A percentile compares a stretch with the other conserved stretches of the same genome.
Evolutionary conservation across 345 rosid genomes (phyloP).

Genomic region (Aquilaria malaccensis): DNA sequence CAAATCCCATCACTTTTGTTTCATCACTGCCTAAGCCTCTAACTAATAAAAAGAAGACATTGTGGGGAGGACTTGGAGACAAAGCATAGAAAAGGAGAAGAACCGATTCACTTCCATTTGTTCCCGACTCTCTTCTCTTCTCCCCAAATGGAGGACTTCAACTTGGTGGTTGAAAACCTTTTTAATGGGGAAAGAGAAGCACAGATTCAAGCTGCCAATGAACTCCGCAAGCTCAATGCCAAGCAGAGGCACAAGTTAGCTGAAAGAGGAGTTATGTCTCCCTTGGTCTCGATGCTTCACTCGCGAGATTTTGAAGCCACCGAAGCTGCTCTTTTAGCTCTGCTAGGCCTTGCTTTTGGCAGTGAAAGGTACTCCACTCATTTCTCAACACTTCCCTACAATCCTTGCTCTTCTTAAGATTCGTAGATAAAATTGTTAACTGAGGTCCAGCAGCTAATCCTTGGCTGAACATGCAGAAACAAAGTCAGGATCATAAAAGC

Average conservation of each 20-base stretch:
- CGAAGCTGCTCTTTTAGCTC: slow-evolving; percentile 64
- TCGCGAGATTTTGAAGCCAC: slow-evolving; percentile 53
- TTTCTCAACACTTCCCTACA: neutral
- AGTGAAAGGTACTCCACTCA: slow-evolving; percentile 55
- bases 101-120: neutral
- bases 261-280: slow-evolving; percentile 55
- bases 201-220: slow-evolving; percentile 55
- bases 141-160: slow-evolving; percentile 41
- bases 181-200: slow-evolving; percentile 42
- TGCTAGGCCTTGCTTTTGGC: slow-evolving; percentile 82
- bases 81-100: slow-evolving; percentile 9
- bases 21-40: slow-evolving; percentile 22
- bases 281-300: slow-evolving; percentile 62
- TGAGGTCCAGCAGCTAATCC: neutral
- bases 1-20: slow-evolving; percentile 13
- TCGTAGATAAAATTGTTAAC: neutral
- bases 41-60: slow-evolving; percentile 13
- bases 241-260: slow-evolving; percentile 55
- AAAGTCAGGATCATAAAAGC: slow-evolving; percentile 56
- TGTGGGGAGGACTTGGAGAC: slow-evolving; percentile 12
- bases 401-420: neutral
- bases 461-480: slow-evolving; percentile 41
- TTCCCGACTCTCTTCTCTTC: neutral
- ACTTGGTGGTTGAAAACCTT: slow-evolving; percentile 37
- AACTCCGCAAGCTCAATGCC: slow-evolving; percentile 37